Conservation (phyloP, 1,284 basidiomycete species). For the Cystobasidium sp. region DNA sequence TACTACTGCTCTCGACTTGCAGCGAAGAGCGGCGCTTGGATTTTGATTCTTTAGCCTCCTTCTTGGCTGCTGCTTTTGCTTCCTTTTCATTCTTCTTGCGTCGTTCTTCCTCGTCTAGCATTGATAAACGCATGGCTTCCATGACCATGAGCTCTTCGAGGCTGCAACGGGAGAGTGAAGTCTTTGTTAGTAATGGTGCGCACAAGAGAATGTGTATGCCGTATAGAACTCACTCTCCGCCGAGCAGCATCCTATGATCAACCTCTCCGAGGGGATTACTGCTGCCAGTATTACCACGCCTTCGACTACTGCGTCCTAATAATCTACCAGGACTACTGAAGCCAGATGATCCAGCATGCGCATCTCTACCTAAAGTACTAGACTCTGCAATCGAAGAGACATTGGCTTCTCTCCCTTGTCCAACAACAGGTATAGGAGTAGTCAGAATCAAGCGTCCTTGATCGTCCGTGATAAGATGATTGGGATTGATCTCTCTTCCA, state of each 20-base stretch:
- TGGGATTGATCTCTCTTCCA: conserved; percentile 68
- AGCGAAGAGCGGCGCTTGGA: conserved; percentile 9
- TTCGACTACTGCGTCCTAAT: conserved; percentile 34
- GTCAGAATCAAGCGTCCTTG: conserved; percentile 56
- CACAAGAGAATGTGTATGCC: conserved; percentile 18
- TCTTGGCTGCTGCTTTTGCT: conserved; percentile 39
- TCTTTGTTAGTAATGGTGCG: background rate
- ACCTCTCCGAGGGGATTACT: conserved; percentile 22
- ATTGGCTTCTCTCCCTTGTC: conserved; percentile 61
- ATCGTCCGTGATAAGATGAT: conserved; percentile 57
- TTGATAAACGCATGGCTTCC: conserved; percentile 96
- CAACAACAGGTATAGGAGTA: conserved; percentile 61
- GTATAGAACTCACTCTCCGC: conserved; percentile 40
- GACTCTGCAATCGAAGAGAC: conserved; percentile 24
- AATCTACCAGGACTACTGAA: conserved; percentile 36
- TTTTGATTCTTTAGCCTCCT: conserved; percentile 28
- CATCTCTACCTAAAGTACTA: conserved; percentile 29
- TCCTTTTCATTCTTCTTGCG: conserved; percentile 57
- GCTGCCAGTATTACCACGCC: conserved; percentile 5
- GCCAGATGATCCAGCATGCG: conserved; percentile 23
- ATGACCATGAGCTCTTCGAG: conserved; percentile 84
- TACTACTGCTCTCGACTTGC: background rate
- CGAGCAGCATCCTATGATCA: conserved; percentile 48
- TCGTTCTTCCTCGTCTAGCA: conserved; percentile 77
- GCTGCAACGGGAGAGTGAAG: conserved; percentile 16